A percentile compares a stretch with the other conserved stretches of the same genome.
Conservation (phyloP, 257 asterid genomes). For the Ballota nigra region DNA sequence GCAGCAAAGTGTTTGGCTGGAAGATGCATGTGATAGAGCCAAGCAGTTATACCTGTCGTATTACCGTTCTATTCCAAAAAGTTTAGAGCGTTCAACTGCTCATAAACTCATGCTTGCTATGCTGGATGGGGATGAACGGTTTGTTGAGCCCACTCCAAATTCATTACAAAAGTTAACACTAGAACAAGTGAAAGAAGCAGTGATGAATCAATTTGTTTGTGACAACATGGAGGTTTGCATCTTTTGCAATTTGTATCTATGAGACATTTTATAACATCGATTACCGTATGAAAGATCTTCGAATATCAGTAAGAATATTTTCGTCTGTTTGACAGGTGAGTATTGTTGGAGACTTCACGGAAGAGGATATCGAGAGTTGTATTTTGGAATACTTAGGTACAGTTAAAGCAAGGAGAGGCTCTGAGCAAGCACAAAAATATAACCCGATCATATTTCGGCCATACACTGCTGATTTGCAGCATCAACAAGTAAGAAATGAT, state of each 20-base stretch:
- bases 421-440: constrained; percentile 61
- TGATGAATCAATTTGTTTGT: constrained; percentile 87
- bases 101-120: constrained; percentile 97
- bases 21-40: constrained; percentile 98
- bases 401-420: constrained; percentile 66
- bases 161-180: constrained; percentile 76
- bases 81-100: constrained; percentile 99
- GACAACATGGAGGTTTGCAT: constrained; percentile 94
- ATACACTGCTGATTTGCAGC: constrained; percentile 69
- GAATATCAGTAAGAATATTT: constrained; percentile 20
- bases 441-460: constrained; percentile 72
- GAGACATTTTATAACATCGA: constrained; percentile 5
- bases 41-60: constrained; percentile 90
- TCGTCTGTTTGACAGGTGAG: constrained; percentile 60
- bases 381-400: constrained; percentile 95
- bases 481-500: constrained; percentile 69
- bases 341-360: constrained; percentile 96
- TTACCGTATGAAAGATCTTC: constrained; percentile 14
- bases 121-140: constrained; percentile 97
- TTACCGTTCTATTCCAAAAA: constrained; percentile 93
- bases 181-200: constrained; percentile 85
- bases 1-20: constrained; percentile 99
- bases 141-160: constrained; percentile 95
- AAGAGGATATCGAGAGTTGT: constrained; percentile 93
- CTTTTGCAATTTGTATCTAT: constrained; percentile 5